Evolutionary conservation across 2,329 filamentous ascomycete genomes (phyloP).

Genomic region (Phaeosphaeriaceae sp.): DNA sequence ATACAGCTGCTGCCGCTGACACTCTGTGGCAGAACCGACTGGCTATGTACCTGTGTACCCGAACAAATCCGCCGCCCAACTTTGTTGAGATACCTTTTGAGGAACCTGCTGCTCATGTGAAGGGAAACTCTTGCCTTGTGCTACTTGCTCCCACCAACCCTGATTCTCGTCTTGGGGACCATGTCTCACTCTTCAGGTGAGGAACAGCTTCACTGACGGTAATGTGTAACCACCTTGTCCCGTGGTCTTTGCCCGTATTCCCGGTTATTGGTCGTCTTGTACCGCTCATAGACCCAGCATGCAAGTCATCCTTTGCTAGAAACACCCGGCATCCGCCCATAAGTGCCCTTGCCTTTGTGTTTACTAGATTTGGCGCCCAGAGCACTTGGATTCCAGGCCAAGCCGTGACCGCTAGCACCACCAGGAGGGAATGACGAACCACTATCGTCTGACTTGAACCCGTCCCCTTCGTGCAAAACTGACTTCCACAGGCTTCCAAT

Average conservation of each 20-base stretch:
- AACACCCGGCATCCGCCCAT: slow-evolving; percentile 44
- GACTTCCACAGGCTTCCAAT: slow-evolving; percentile 72
- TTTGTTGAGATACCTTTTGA: slow-evolving; percentile 34
- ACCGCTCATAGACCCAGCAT: slow-evolving; percentile 37
- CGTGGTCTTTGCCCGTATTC: slow-evolving; percentile 36
- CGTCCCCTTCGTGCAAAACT: slow-evolving; percentile 79
- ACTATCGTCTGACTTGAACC: slow-evolving; percentile 62
- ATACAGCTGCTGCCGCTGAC: slow-evolving; percentile 36
- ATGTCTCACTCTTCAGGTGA: slow-evolving; percentile 46
- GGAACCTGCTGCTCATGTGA: slow-evolving; percentile 25
- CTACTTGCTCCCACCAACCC: slow-evolving; percentile 35
- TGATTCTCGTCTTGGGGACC: slow-evolving; percentile 31
- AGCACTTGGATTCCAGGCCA: slow-evolving; percentile 37
- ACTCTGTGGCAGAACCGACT: slow-evolving; percentile 23
- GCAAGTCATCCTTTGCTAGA: slow-evolving; percentile 51
- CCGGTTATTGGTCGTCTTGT: slow-evolving; percentile 42
- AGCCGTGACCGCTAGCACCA: slow-evolving; percentile 32
- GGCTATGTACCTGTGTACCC: slow-evolving; percentile 30
- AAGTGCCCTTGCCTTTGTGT: slow-evolving; percentile 46
- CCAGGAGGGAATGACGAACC: slow-evolving; percentile 45
- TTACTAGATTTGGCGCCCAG: slow-evolving; percentile 39
- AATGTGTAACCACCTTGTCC: slow-evolving; percentile 39
- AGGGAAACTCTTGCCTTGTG: slow-evolving; percentile 39
- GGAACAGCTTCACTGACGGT: slow-evolving; percentile 37
- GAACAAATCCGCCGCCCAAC: slow-evolving; percentile 43